Percentiles rank a stretch among this genome's conserved stretches.
Conservation (phyloP, 2,329 filamentous ascomycete species). For the Exophiala lecanii-corni region DNA sequence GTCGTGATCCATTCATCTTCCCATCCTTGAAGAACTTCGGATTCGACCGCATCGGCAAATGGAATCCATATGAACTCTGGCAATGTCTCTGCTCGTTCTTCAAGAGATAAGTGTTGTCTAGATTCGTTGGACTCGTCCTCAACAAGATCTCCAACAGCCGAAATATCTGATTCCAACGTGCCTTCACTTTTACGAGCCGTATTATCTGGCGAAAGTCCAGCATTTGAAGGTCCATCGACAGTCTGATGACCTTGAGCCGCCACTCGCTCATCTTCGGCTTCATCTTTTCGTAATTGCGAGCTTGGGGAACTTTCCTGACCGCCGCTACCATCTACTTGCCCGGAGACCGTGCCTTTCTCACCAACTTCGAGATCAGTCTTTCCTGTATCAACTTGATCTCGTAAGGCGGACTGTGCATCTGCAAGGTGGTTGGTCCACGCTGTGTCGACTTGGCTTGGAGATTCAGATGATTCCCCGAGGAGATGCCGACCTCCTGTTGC, state of each 20-base stretch:
- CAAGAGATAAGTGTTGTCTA: slow-evolving; percentile 10
- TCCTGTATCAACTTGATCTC: too few species aligned
- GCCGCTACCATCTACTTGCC: too few species aligned
- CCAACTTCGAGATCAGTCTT: too few species aligned
- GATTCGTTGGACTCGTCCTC: slow-evolving; percentile 6
- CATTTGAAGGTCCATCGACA: slow-evolving; percentile 1
- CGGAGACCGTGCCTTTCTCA: too few species aligned
- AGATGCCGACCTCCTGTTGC: too few species aligned
- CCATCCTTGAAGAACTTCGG: slow-evolving; percentile 21
- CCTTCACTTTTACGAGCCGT: slow-evolving; percentile 5
- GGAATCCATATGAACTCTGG: slow-evolving; percentile 18
- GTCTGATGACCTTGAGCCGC: slow-evolving; percentile 2
- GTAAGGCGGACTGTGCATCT: too few species aligned
- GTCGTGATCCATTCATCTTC: slow-evolving; percentile 19
- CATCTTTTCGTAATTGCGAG: too few species aligned
- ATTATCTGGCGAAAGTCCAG: slow-evolving; percentile 6
- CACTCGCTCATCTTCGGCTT: background rate
- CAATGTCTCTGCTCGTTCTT: slow-evolving; percentile 14
- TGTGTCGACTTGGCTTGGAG: too few species aligned
- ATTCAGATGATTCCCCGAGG: too few species aligned
- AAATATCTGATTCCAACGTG: slow-evolving; percentile 2
- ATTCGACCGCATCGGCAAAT: slow-evolving; percentile 16
- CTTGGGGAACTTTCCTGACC: too few species aligned
- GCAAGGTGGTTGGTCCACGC: too few species aligned
- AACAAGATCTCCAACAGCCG: slow-evolving; percentile 1